Evolutionary conservation across 2,329 filamentous ascomycete genomes (phyloP), one percentile per base, ranked within the genome.

Genomic region (Nemania sp.): DNA sequence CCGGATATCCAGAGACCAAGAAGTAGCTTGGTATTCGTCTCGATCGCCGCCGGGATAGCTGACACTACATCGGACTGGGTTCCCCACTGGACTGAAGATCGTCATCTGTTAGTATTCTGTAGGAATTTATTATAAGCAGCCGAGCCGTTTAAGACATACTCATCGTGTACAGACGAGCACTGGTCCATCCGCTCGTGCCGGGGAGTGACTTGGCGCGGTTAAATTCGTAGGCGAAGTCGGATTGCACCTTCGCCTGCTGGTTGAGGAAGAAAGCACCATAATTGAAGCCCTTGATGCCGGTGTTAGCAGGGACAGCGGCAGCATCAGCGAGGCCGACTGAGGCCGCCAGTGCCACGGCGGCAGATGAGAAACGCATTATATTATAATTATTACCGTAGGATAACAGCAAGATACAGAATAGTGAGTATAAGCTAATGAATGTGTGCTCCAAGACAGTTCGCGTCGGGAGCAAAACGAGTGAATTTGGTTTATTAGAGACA

Each of bases 11-110:
- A 84, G 39, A 83, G 69, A 36, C 81, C 80, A 6, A 80, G 75
- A 23, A 83, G 74, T 26, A 83, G 71, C 52, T 74, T 72, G 0
- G 76, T 77, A 15, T 77, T 74, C 9, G 77, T 77, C 30, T 70
- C 68, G 39, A 80, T 69, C 22, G 81, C 80, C 6, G 81, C 81
- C 70, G 86, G 86, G 72, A 89, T 78, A 28, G 89, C 89, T 69
- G 86, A 77, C 65, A 91, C 70, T 19, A 88, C 87, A 68, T 90
- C 54, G 49, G 52, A 65, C 36, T 64, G 44, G 2, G 66, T 70
- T 55, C 64, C 63, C 64, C 64, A 68, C 62, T 70, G 66, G 50
- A 71, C 68, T 70, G 45, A 22, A 30, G 3, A 40, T 6, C n/a
- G n/a, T n/a, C n/a, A n/a, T n/a, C n/a, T n/a, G n/a, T n/a, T n/a